A percentile compares a stretch with the other conserved stretches of the same genome.
Evolutionary conservation across 768 basidiomycete genomes (phyloP).

Genomic region (Royoungia palumana): DNA sequence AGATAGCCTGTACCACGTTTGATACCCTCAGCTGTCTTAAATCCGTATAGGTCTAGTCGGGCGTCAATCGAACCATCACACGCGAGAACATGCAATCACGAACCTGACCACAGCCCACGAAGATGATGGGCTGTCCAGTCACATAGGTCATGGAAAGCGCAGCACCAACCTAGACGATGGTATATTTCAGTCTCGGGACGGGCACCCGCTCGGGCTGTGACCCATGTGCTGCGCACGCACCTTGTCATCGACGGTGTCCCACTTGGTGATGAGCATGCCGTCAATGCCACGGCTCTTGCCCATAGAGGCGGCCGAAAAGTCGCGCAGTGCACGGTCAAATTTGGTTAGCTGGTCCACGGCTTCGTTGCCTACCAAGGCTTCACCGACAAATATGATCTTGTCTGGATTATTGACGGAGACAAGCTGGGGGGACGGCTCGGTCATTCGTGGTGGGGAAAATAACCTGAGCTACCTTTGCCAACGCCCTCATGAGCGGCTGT

Average conservation of each 20-base stretch:
- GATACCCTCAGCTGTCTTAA: constrained; percentile 83
- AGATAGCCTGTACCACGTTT: constrained; percentile 91
- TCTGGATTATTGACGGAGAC: constrained; percentile 93
- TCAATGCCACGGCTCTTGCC: constrained; percentile 89
- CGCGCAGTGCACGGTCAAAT: constrained; percentile 90
- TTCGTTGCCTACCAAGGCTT: constrained; percentile 97
- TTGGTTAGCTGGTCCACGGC: constrained; percentile 97
- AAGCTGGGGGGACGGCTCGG: constrained; percentile 47
- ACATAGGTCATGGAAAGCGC: constrained; percentile 99
- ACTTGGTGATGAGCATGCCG: constrained; percentile 97
- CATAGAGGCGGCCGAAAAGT: constrained; percentile 74
- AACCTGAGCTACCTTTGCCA: constrained; percentile 71
- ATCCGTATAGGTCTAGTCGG: constrained; percentile 87
- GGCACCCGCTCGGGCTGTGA: background rate
- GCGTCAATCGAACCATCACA: constrained; percentile 4
- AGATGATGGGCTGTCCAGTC: constrained; percentile 96
- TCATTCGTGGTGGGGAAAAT: background rate
- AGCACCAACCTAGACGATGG: constrained; percentile 75
- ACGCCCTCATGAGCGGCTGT: constrained; percentile 92
- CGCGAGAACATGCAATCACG: constrained; percentile 19
- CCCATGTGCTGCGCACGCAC: constrained; percentile 38
- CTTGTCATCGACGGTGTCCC: constrained; percentile 98
- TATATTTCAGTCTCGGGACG: too few species aligned
- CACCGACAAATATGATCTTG: constrained; percentile 97
- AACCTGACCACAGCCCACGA: constrained; percentile 97